Evolutionary conservation across 208 protist species (phyloP).

Genomic region (Acanthamoeba divionensis): DNA sequence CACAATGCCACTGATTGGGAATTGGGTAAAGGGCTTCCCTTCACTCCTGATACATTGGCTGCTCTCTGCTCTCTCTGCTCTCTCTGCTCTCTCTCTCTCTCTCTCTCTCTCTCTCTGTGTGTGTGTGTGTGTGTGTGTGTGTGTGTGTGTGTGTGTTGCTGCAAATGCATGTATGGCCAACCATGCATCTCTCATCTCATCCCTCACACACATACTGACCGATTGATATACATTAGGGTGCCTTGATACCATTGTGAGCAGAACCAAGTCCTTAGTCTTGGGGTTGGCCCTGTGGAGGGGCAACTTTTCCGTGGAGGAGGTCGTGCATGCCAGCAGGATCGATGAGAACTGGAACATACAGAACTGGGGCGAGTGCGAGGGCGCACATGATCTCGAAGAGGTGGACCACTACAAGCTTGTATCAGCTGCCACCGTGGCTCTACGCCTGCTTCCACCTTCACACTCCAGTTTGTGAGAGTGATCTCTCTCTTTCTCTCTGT

Average conservation of each 20-base stretch:
- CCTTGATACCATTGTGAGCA: constrained; percentile 18
- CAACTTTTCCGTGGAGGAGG: constrained; percentile 12
- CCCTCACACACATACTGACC: too few species aligned
- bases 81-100: too few species aligned
- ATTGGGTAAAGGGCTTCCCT: too few species aligned
- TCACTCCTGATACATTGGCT: too few species aligned
- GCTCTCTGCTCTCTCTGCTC: too few species aligned
- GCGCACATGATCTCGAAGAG: constrained; percentile 35
- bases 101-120: too few species aligned
- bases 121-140: too few species aligned
- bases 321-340: constrained; percentile 5
- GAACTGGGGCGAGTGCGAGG: constrained; percentile 45
- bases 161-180: too few species aligned
- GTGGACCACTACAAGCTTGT: constrained; percentile 47
- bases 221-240: too few species aligned
- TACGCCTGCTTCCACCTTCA: neutral
- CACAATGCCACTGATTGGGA: constrained; percentile 48
- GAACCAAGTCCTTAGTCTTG: constrained; percentile 40
- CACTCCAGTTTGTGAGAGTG: constrained; percentile 4
- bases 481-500: too few species aligned
- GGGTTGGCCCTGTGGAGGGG: constrained; percentile 24
- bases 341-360: constrained; percentile 43
- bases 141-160: too few species aligned
- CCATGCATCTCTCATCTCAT: too few species aligned
- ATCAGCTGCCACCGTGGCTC: neutral